Conservation (phyloP, 768 basidiomycete genomes). For the Lepiota subincarnata region DNA sequence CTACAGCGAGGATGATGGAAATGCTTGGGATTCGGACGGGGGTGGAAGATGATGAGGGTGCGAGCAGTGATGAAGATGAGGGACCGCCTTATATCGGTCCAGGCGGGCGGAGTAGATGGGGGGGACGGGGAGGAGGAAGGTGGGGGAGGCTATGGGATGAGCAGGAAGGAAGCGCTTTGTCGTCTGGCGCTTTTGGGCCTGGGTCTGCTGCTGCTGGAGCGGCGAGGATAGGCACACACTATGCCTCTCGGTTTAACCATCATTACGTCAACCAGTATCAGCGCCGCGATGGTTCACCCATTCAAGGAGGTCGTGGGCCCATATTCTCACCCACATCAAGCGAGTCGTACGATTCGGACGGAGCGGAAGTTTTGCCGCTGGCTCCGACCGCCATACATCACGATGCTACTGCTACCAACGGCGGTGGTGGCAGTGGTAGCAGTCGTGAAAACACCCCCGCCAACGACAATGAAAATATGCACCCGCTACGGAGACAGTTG, state of each 20-base stretch:
- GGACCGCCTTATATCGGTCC: slow-evolving; percentile 23
- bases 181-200: slow-evolving; percentile 8
- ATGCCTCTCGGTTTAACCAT: slow-evolving; percentile 60
- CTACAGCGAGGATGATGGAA: slow-evolving; percentile 96
- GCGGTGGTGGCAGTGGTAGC: background rate
- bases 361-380: slow-evolving; percentile 73
- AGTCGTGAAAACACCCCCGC: background rate
- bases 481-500: slow-evolving; percentile 21
- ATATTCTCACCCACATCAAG: slow-evolving; percentile 71
- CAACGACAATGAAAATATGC: background rate
- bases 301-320: slow-evolving; percentile 4
- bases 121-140: slow-evolving; percentile 26
- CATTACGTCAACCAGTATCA: slow-evolving; percentile 28
- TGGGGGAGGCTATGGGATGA: slow-evolving; percentile 43
- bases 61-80: slow-evolving; percentile 53
- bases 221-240: slow-evolving; percentile 53
- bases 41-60: slow-evolving; percentile 85
- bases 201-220: slow-evolving; percentile 22
- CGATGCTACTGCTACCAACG: slow-evolving; percentile 4
- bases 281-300: background rate
- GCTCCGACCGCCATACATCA: slow-evolving; percentile 45
- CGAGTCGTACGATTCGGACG: slow-evolving; percentile 74
- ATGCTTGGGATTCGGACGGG: slow-evolving; percentile 94
- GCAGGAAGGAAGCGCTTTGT: slow-evolving; percentile 37
- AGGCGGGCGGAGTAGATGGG: slow-evolving; percentile 15